Evolutionary conservation across 2,329 filamentous ascomycete genomes (phyloP), one percentile per base, ranked within the genome.

Genomic region (Diaporthe australafricana): DNA sequence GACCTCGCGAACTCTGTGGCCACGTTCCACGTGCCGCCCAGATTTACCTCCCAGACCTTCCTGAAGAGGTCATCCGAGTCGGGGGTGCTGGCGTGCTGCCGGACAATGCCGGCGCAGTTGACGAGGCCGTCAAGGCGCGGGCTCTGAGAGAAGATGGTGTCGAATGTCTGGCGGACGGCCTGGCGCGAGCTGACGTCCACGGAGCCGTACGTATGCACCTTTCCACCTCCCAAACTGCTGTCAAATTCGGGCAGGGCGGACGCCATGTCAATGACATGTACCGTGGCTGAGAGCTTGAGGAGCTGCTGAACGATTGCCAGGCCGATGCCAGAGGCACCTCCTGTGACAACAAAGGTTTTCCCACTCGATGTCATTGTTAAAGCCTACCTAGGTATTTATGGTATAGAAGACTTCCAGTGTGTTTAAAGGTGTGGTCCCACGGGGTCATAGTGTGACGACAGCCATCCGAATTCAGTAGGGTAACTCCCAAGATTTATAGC

Each of bases 11-110:
- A 52, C 25, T 52, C 25, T 6, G 50, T 52, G 50, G 4, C 30
- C 50, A 52, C 50, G 7, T 52, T 52, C 50, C 86, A 84, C 3
- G 81, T 81, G 0, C 84, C 84, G 2, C 78, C 82, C 1, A 86
- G 73, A 53, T 86, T 86, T 65, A 85, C 77, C 57, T 83, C 80
- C 6, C 85, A 66, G 2, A 85, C 79, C 0, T 80, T 78, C 1
- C 83, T 76, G 81, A 82, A 86, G 6, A 32, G 25, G 63, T 84
- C 82, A 0, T 75, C 71, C 0, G 79, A 81, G 20, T 78, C 75
- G 0, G 78, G 79, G 55, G 80, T 82, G 3, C 80, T 81, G 25
- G 78, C 73, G 53, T 83, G 81, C 62, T 82, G 82, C 67, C 81
- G 77, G 0, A 79, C 79, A 6, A 84, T 79, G 14, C 83, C 83